These are phyloP conservation scores for Eucalyptus cloeziana DNA, from an alignment of 345 rosid species.

Conservation along the genomic window DNA sequence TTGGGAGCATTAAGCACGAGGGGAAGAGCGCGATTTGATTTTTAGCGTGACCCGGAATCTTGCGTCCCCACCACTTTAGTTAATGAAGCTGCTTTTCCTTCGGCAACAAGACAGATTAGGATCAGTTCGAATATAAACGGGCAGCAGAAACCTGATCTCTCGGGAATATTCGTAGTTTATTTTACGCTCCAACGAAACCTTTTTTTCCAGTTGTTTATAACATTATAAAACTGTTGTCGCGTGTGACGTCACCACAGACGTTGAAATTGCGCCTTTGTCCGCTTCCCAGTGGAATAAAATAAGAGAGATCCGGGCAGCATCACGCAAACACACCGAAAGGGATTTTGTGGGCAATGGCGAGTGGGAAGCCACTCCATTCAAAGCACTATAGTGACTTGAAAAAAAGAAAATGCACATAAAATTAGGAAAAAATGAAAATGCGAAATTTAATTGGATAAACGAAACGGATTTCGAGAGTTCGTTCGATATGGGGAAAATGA, in stretches of 20 bases:
- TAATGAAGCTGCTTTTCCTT: not conserved
- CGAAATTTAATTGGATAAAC: not conserved
- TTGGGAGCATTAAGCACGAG: not conserved
- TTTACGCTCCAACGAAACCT: not conserved
- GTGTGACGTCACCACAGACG: not conserved
- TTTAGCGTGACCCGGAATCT: not conserved
- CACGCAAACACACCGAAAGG: not conserved
- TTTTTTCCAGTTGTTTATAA: not conserved
- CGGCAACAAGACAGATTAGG: not conserved
- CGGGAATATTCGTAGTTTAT: not conserved
- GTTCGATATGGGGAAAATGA: not conserved
- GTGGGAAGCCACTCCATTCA: not conserved
- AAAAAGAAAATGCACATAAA: not conserved
- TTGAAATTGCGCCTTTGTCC: not conserved
- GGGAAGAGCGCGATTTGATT: not conserved
- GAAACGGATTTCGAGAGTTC: not conserved
- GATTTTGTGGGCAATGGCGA: not conserved
- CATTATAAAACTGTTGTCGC: not conserved
- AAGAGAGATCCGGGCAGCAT: not conserved
- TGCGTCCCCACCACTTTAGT: not conserved
- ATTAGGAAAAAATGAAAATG: not conserved
- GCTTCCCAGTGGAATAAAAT: not conserved
- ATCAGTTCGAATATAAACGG: not conserved
- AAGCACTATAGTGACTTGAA: not conserved
- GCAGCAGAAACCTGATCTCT: not conserved